Evolutionary conservation across 257 asterid species (phyloP).

Genomic region (Solanum medicagineum): DNA sequence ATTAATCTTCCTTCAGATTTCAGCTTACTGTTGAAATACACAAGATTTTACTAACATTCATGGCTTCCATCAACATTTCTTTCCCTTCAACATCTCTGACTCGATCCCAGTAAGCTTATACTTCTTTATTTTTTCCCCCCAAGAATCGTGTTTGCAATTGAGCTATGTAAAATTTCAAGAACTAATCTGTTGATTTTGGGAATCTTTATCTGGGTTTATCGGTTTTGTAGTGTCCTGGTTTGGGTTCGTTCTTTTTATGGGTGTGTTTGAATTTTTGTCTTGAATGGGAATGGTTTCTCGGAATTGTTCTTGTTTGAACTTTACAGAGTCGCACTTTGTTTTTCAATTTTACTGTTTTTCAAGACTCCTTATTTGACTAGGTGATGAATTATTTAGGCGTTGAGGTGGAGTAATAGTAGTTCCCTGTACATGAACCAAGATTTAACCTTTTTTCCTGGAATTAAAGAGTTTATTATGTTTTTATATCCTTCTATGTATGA

Average conservation of each 20-base stretch:
- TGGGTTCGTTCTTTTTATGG: not conserved
- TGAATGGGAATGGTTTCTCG: not conserved
- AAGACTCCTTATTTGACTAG: not conserved
- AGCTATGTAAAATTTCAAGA: not conserved
- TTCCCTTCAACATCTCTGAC: slow-evolving; percentile 40
- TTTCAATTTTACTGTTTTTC: not conserved
- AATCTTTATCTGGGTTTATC: not conserved
- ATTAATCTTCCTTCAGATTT: not conserved
- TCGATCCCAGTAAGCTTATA: slow-evolving; percentile 42
- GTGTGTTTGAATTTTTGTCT: not conserved
- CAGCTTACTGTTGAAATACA: not conserved
- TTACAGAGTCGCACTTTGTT: not conserved
- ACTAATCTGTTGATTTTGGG: not conserved
- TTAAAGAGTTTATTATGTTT: not conserved
- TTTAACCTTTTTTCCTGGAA: not conserved
- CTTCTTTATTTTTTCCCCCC: not conserved
- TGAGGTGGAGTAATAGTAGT: not conserved
- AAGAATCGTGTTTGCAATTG: not conserved
- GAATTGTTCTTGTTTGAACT: not conserved
- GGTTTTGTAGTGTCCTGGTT: not conserved
- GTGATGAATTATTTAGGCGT: not conserved
- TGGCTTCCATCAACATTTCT: slow-evolving; percentile 64
- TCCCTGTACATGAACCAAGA: not conserved
- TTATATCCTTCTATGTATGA: not conserved
- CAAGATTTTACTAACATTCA: not conserved